Conservation (phyloP, 78 protist species). For the Dictyostelium firmibasis region DNA sequence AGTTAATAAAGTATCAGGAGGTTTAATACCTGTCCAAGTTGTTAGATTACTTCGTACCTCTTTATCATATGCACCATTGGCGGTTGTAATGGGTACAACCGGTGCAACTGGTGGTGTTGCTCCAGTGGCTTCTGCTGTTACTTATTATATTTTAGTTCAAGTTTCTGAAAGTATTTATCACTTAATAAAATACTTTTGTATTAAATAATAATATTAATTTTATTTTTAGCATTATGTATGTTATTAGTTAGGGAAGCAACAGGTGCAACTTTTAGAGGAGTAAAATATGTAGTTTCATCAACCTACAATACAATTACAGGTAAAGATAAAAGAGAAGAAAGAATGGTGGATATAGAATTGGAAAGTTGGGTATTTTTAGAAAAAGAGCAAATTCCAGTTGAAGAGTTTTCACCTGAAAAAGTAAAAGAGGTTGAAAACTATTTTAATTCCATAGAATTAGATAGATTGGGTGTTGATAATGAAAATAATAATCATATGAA, state of each 20-base stretch:
- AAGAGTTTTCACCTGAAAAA: conserved; percentile 5
- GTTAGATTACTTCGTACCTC: conserved; percentile 53
- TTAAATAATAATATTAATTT: neutral
- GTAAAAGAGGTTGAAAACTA: conserved; percentile 9
- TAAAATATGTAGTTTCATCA: conserved; percentile 39
- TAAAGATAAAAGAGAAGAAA: neutral
- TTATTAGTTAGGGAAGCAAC: conserved; percentile 62
- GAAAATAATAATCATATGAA: conserved; percentile 1
- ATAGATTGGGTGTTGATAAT: neutral
- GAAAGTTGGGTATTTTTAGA: conserved; percentile 48
- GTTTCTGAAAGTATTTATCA: conserved; percentile 53
- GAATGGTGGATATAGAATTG: neutral
- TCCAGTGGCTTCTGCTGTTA: conserved; percentile 23
- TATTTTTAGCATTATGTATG: conserved; percentile 65
- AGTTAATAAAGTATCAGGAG: conserved; percentile 25
- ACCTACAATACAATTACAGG: conserved; percentile 36
- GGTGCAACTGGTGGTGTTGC: conserved; percentile 39
- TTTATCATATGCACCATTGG: conserved; percentile 65
- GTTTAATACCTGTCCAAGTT: conserved; percentile 39
- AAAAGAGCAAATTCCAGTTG: neutral
- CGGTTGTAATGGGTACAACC: conserved; percentile 65
- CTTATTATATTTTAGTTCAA: conserved; percentile 62
- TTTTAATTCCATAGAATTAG: conserved; percentile 4
- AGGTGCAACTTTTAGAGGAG: conserved; percentile 32
- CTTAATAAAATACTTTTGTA: neutral